phyloP scores from a whole-genome alignment of 768 basidiomycete species.

The Chlorophyllum brunneum region DNA sequence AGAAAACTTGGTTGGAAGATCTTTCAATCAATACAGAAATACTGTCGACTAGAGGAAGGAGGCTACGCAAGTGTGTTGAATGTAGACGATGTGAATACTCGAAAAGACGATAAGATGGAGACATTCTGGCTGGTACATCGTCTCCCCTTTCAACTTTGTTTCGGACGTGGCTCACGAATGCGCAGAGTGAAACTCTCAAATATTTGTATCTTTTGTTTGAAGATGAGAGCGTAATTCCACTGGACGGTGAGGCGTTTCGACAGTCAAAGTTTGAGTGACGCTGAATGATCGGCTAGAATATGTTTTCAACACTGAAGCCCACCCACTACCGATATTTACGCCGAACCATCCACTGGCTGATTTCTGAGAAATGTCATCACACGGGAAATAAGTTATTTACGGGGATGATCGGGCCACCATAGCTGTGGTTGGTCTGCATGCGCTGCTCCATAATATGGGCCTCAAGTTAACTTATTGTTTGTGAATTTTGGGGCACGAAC shows the following conservation, averaged over 20 bases:
- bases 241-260: constrained; percentile 54
- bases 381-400: too few species aligned
- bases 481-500: too few species aligned
- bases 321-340: constrained; percentile 35
- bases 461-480: too few species aligned
- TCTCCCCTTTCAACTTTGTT: neutral
- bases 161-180: neutral
- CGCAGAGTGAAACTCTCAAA: constrained; percentile 85
- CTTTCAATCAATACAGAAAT: constrained; percentile 84
- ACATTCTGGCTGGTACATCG: constrained; percentile 82
- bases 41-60: constrained; percentile 73
- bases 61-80: constrained; percentile 86
- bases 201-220: constrained; percentile 90
- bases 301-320: constrained; percentile 87
- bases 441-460: too few species aligned
- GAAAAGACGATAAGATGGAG: constrained; percentile 89
- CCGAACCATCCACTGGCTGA: constrained; percentile 17
- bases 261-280: neutral
- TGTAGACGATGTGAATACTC: constrained; percentile 70
- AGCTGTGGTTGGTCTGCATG: too few species aligned
- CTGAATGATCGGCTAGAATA: constrained; percentile 45
- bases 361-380: constrained; percentile 8
- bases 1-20: constrained; percentile 86
- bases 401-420: neutral
- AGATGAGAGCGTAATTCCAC: constrained; percentile 66